These are phyloP conservation scores for Chlamydomonas reinhardtii DNA, from an alignment of 163 green algal genomes.

Conservation along the genomic window DNA sequence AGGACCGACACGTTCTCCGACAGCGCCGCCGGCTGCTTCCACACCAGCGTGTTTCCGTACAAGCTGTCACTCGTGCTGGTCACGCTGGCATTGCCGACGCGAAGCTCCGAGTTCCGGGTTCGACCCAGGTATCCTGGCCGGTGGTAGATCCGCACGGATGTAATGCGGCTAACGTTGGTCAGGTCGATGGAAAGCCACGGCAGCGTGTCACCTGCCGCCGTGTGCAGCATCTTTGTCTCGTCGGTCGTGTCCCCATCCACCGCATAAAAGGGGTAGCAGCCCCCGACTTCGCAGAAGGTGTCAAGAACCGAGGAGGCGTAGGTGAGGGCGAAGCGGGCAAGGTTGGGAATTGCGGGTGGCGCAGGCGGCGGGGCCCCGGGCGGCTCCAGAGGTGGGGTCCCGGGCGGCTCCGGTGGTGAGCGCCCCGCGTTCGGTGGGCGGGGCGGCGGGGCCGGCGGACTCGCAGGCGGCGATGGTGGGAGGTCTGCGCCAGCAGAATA, in stretches of 20 bases:
- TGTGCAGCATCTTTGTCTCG: background rate
- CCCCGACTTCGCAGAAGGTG: background rate
- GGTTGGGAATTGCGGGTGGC: background rate
- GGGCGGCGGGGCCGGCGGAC: too few species aligned
- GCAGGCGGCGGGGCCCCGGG: background rate
- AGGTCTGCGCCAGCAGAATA: too few species aligned
- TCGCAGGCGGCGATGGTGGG: too few species aligned
- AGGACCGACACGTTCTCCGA: background rate
- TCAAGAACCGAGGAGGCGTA: background rate
- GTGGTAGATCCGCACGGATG: background rate
- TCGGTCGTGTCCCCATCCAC: background rate
- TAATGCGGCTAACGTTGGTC: background rate
- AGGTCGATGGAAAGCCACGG: constrained; percentile 21
- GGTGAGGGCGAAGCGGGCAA: background rate
- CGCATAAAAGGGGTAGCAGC: background rate
- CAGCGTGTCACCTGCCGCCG: background rate
- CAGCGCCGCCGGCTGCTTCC: background rate
- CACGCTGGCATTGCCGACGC: constrained; percentile 25
- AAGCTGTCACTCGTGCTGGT: background rate
- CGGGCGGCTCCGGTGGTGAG: too few species aligned
- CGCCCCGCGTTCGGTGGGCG: background rate
- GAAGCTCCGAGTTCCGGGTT: background rate
- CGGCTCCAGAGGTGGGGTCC: background rate
- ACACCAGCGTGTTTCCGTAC: background rate
- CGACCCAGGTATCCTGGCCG: background rate